Evolutionary conservation across 2,329 filamentous ascomycete genomes (phyloP), one percentile per base, ranked within the genome.

Genomic region (Elsinoe necatrix): DNA sequence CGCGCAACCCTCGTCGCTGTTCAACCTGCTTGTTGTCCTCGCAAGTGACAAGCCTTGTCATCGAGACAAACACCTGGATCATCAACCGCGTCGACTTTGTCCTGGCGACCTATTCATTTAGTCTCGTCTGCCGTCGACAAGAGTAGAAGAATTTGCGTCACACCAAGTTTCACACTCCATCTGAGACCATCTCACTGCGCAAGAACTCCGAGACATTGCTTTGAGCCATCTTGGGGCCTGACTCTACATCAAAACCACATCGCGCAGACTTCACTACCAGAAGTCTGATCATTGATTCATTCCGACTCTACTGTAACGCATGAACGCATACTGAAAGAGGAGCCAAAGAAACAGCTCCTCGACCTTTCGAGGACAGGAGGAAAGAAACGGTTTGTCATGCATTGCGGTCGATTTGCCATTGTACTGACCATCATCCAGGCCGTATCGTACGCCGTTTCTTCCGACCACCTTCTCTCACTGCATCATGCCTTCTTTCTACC

Each of bases 401-500:
- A 14, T 27, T 39, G 18, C 25, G 9, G 20, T 7, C 41, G 3
- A 6, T 9, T 8, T 23, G 12, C 20, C 23, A 34, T 41, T 34
- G 29, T 6, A 29, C 47, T 29, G 16, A 18, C 31, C 9, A 43
- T 18, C 8, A 6, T 29, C 42, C 56, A 60, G 65, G 73, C 70
- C 67, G 68, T 69, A 60, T 57, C 27, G 57, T 64, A 61, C 64
- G 63, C 69, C 72, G 71, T 75, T 75, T 73, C 71, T 66, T 64
- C 67, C 69, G 7, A 68, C 63, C 58, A 62, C 63, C 63, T 63
- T 67, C 61, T 62, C 62, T 61, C 61, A 61, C 62, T 64, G 66
- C 67, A 72, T 63, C 67, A 79, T 79, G 76, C 75, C 76, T 63
- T 73, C 74, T 64, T 77, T 77, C 67, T 77, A 77, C 64, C 71